Percentiles rank a stretch among this genome's conserved stretches.
Evolutionary conservation across 805 yeast genomes (phyloP).

Genomic region (Starmera quercuum): DNA sequence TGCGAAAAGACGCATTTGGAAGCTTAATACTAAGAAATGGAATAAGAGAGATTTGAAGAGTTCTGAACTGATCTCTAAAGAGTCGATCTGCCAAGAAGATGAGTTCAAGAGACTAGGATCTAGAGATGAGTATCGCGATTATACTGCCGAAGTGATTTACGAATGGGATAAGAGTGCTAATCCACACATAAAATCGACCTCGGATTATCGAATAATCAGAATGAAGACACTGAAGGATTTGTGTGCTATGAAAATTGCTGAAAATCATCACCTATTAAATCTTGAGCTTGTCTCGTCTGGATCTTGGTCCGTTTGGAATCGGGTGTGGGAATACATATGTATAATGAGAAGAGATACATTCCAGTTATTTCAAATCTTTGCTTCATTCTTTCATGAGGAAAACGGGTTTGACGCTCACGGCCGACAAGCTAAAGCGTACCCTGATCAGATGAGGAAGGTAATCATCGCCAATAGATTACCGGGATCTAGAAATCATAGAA

Average conservation of each 20-base stretch:
- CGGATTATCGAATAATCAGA: conserved; percentile 1
- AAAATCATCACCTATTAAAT: conserved; percentile 13
- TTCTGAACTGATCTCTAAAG: no score
- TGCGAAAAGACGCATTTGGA: no score
- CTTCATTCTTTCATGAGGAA: conserved; percentile 11
- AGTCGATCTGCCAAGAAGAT: conserved; percentile 6
- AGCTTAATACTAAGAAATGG: no score
- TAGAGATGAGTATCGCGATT: conserved; percentile 7
- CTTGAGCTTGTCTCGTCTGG: conserved; percentile 13
- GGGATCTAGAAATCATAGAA: conserved; percentile 26
- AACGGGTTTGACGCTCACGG: conserved; percentile 13
- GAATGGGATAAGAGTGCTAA: conserved; percentile 11
- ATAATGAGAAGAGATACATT: conserved; percentile 22
- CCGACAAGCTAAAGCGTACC: not conserved
- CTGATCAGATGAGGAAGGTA: not conserved
- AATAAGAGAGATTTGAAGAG: no score
- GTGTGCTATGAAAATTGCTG: conserved; percentile 21
- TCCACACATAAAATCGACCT: conserved; percentile 3
- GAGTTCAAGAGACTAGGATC: conserved; percentile 14
- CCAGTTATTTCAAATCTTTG: conserved; percentile 21
- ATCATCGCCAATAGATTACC: no score
- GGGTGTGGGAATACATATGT: conserved; percentile 25
- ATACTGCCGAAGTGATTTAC: conserved; percentile 9
- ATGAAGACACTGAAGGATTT: conserved; percentile 16
- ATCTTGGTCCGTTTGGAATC: conserved; percentile 21